phyloP scores from a whole-genome alignment of 2,329 filamentous ascomycete species.

The Colletotrichum horii region DNA sequence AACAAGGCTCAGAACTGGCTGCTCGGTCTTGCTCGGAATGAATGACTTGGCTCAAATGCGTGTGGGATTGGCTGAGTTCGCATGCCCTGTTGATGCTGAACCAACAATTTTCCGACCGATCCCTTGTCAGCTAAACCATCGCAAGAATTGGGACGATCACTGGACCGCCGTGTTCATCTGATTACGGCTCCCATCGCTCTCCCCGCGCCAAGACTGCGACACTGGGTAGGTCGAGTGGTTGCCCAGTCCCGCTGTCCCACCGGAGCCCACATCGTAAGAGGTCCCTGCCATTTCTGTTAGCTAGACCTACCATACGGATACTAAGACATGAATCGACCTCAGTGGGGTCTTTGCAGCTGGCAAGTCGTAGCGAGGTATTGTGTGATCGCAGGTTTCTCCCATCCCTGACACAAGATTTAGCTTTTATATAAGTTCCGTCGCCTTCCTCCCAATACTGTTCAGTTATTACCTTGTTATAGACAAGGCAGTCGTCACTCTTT shows the following conservation, averaged over 20 bases:
- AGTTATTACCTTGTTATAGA: not conserved
- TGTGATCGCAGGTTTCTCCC: not conserved
- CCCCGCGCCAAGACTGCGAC: not conserved
- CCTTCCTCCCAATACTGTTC: not conserved
- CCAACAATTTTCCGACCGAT: not conserved
- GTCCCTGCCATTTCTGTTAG: not conserved
- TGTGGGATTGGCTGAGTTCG: not conserved
- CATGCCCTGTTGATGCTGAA: not conserved
- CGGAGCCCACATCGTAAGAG: not conserved
- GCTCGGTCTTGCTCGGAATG: not conserved
- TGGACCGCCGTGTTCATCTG: not conserved
- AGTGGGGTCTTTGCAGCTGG: not conserved
- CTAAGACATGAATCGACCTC: not conserved
- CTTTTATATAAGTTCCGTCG: not conserved
- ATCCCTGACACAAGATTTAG: not conserved
- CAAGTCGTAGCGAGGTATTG: not conserved
- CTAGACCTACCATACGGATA: not conserved
- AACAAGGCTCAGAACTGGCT: not conserved
- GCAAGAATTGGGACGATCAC: not conserved
- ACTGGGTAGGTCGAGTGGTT: not conserved
- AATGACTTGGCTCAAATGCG: not conserved
- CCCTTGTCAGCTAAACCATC: not conserved
- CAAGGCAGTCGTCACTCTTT: not conserved
- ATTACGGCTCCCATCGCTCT: not conserved
- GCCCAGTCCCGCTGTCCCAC: not conserved